Evolutionary conservation across 441 rosid genomes (phyloP).

Genomic region (Aleurites moluccanus): DNA sequence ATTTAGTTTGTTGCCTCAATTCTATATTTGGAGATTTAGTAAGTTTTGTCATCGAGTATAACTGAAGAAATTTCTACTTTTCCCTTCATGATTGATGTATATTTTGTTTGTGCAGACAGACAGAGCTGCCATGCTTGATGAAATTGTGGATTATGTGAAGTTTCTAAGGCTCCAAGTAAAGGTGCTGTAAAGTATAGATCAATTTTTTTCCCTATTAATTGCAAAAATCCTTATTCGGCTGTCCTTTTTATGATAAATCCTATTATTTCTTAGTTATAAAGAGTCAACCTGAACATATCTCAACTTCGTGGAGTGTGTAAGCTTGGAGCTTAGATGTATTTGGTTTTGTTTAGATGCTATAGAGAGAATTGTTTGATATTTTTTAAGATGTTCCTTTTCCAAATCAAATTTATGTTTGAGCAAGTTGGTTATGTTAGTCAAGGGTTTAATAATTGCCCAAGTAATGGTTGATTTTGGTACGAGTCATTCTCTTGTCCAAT

Average conservation of each 20-base stretch:
- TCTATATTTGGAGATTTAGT: conserved; percentile 3
- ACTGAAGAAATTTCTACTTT: neutral
- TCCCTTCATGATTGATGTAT: conserved; percentile 13
- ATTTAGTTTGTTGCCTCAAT: neutral
- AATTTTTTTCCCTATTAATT: neutral
- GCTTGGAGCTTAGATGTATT: neutral
- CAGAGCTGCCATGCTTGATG: conserved; percentile 99
- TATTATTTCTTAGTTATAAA: conserved; percentile 2
- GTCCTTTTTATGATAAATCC: neutral
- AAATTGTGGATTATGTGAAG: conserved; percentile 98
- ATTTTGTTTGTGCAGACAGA: conserved; percentile 66
- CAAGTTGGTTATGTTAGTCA: conserved; percentile 6
- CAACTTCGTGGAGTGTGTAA: neutral
- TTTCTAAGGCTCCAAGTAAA: conserved; percentile 98
- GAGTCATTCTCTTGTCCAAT: conserved; percentile 17
- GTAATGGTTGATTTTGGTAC: conserved; percentile 6
- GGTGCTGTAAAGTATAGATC: conserved; percentile 42
- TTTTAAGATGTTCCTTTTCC: neutral
- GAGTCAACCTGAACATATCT: neutral
- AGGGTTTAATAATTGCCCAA: conserved; percentile 5
- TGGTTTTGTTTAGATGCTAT: neutral
- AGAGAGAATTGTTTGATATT: neutral
- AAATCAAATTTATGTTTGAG: conserved; percentile 1
- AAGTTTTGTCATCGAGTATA: conserved; percentile 2
- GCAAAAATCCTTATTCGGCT: neutral